Evolutionary conservation across 2,329 filamentous ascomycete species (phyloP), one percentile per base, ranked within the genome.

Genomic region (Apiospora kogelbergensis): DNA sequence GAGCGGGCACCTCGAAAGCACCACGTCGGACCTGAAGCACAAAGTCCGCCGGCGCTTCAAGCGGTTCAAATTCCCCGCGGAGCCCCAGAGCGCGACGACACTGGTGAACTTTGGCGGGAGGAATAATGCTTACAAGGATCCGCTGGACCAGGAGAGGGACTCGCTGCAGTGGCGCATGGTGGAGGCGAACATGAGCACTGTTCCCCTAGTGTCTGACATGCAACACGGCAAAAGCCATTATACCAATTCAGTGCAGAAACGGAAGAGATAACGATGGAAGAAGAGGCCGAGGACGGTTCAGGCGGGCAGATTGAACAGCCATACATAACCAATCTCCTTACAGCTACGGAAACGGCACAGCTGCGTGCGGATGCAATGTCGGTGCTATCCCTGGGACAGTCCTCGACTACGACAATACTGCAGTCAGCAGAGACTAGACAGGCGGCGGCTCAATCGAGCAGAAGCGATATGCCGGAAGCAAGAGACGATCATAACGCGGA

Each of bases 1-100:
- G 15, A 71, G 73, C 24, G 77, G 76, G 9, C 74, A 69, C n/a
- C 68, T 78, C 2, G 73, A 78, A 67, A 74, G 70, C 33, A 70
- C 67, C 24, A 45, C 42, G 1, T 73, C 72, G 22, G 68, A 74
- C 40, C 44, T 73, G 11, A 72, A 68, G 65, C 67, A 74, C 9
- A 71, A 68, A 45, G 70, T 75, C 22, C 70, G 67, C 53, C 72
- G 71, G 53, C 72, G 68, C 42, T 71, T 76, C 30, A 70, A 67
- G 53, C 72, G 72, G 46, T 70, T 77, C 44, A 70, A 70, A 20
- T 63, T 69, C 42, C 69, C 69, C 17, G 67, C 63, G 1, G 64
- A 68, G 26, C 71, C 63, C 17, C 69, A 66, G 7, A 42, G 57
- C 6, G 74, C 74, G 11, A 75, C 73, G 3, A 75, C 74, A 6